Percentiles rank a stretch among this genome's conserved stretches.
Evolutionary conservation across 148 eudicot species (phyloP).

Genomic region (Silene uniflora): DNA sequence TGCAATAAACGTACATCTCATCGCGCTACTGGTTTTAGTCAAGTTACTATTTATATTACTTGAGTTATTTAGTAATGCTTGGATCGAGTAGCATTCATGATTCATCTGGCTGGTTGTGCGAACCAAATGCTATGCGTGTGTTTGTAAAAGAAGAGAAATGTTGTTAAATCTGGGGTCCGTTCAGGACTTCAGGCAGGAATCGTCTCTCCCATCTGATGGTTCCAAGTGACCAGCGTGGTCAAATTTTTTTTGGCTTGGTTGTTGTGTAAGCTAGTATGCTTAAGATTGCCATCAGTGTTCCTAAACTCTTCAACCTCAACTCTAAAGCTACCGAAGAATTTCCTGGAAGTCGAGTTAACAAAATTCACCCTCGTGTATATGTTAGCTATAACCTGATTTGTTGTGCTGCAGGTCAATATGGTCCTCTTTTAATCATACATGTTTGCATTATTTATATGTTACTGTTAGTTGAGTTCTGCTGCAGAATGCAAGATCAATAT

Average conservation of each 20-base stretch:
- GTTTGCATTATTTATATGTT: constrained; percentile 4
- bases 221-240: constrained; percentile 60
- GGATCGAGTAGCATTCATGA: constrained; percentile 1
- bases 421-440: background rate
- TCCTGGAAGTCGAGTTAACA: constrained; percentile 32
- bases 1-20: too few relatives aligned
- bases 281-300: constrained; percentile 65
- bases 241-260: constrained; percentile 72
- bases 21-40: too few relatives aligned
- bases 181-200: constrained; percentile 77
- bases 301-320: constrained; percentile 83
- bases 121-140: constrained; percentile 31
- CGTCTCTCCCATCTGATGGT: constrained; percentile 67
- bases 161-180: constrained; percentile 60
- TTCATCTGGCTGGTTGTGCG: constrained; percentile 50
- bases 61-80: constrained; percentile 5
- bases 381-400: constrained; percentile 70
- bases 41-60: too few relatives aligned
- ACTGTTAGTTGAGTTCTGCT: constrained; percentile 20
- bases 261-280: constrained; percentile 53
- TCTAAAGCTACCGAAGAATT: constrained; percentile 89
- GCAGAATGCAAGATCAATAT: too few relatives aligned
- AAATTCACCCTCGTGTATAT: constrained; percentile 89
- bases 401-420: constrained; percentile 43
- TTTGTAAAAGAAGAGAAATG: constrained; percentile 33